Base-by-base conservation (phyloP, 768 basidiomycete species). In the Pleurotus citrinopileatus region DNA sequence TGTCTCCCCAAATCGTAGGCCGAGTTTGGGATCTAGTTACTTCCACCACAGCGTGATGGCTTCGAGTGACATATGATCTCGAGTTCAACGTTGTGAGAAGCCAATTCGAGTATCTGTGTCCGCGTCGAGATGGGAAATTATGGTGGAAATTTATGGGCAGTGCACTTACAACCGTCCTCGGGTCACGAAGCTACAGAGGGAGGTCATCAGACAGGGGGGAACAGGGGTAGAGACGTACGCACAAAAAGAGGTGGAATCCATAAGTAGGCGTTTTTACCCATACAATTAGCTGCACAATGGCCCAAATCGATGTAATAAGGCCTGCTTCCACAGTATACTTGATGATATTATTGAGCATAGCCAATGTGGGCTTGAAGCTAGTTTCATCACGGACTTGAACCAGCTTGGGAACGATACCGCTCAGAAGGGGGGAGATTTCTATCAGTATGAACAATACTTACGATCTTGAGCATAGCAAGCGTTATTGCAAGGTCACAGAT, bases 401-500 rank as follows among this genome's bases (percentile, higher is more conserved):
- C 15, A 53, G 52, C 52, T 53, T 12, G 3, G 26, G 13, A 40
- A 9, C 20, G 52, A n/a, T 10, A 52, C n/a, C n/a, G n/a, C n/a
- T n/a, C n/a, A n/a, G n/a, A n/a, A n/a, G n/a, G n/a, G n/a, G n/a
- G n/a, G n/a, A n/a, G n/a, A n/a, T n/a, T n/a, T n/a, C n/a, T n/a
- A n/a, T n/a, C n/a, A n/a, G n/a, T n/a, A n/a, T n/a, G n/a, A n/a
- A n/a, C n/a, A n/a, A n/a, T n/a, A 56, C 61, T 15, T 37, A 60
- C 61, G 8, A 61, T 56, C 4, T 25, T 27, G 25, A 60, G 50
- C 56, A 61, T 53, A 15, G 42, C 28, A 17, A 36, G 25, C n/a
- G 61, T 56, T 17, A 61, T 60, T 15, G 47, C 13, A 4, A 58
- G 22, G 34, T 61, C 61, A 32, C 50, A 54, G 37, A 52, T 9